A percentile compares a stretch with the other conserved stretches of the same genome.
These are phyloP conservation scores for Cryphonectria japonica DNA, from an alignment of 2,329 filamentous ascomycete genomes.

Conservation along the genomic window DNA sequence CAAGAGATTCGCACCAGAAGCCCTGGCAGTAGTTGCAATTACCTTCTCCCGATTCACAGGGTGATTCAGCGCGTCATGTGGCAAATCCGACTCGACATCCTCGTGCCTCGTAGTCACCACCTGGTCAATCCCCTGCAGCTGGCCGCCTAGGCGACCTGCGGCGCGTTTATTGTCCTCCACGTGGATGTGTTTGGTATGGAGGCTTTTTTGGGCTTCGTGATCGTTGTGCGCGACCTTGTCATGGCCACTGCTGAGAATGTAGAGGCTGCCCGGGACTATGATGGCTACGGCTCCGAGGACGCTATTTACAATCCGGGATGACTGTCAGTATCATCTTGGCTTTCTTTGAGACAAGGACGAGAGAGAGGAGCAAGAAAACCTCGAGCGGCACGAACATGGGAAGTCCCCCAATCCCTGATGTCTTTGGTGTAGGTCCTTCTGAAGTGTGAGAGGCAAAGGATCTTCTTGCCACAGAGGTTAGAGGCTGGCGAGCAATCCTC, in stretches of 20 bases:
- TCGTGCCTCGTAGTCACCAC: slow-evolving; percentile 12
- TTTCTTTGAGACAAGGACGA: neutral
- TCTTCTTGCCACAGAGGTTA: neutral
- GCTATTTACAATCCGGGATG: neutral
- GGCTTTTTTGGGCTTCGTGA: slow-evolving; percentile 20
- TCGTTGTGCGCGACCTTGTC: slow-evolving; percentile 20
- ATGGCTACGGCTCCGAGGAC: slow-evolving; percentile 14
- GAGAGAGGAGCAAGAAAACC: no score
- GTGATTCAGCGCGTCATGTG: slow-evolving; percentile 14
- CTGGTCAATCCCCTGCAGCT: slow-evolving; percentile 8
- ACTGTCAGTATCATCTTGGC: neutral
- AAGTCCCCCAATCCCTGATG: slow-evolving; percentile 4
- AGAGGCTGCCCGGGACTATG: slow-evolving; percentile 12
- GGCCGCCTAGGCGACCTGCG: slow-evolving; percentile 1
- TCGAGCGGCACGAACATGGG: neutral
- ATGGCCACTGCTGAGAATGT: slow-evolving; percentile 16
- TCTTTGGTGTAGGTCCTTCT: neutral
- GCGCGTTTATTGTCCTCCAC: slow-evolving; percentile 10
- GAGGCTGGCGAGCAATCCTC: slow-evolving; percentile 5
- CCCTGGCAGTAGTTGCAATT: neutral
- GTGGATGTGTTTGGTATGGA: neutral
- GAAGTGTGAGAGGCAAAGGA: slow-evolving; percentile 6
- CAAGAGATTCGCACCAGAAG: neutral
- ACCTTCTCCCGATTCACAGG: slow-evolving; percentile 19
- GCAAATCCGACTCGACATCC: slow-evolving; percentile 13